Conservation (phyloP, 2,329 filamentous ascomycete genomes). For the Cladosporium sp. region DNA sequence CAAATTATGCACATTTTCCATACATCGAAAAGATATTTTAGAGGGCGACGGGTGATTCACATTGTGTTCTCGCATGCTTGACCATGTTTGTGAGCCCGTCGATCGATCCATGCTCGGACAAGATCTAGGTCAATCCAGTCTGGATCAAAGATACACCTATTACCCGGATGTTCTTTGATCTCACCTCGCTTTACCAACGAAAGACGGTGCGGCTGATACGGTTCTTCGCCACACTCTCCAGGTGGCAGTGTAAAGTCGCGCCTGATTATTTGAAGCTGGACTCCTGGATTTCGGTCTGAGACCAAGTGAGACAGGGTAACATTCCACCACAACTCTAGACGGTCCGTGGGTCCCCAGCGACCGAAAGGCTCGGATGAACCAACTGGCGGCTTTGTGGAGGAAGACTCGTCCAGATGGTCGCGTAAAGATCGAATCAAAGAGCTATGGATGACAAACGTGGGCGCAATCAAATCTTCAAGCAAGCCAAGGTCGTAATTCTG, state of each 20-base stretch:
- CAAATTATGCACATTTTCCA: background rate
- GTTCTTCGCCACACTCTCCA: too few relatives aligned
- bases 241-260: too few relatives aligned
- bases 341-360: background rate
- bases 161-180: background rate
- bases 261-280: background rate
- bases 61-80: background rate
- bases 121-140: background rate
- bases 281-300: background rate
- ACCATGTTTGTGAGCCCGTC: background rate
- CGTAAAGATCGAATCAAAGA: background rate
- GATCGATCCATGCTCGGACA: background rate
- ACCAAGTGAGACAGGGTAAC: too few relatives aligned
- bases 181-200: background rate
- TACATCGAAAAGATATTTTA: background rate
- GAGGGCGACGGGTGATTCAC: background rate
- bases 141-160: background rate
- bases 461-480: background rate
- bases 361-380: background rate
- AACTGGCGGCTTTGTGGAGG: background rate
- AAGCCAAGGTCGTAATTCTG: background rate
- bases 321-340: background rate
- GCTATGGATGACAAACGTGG: background rate
- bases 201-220: background rate
- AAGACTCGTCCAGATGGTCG: background rate